phyloP scores from a whole-genome alignment of 1,139 yeast genomes.

The Scheffersomyces stambukii region DNA sequence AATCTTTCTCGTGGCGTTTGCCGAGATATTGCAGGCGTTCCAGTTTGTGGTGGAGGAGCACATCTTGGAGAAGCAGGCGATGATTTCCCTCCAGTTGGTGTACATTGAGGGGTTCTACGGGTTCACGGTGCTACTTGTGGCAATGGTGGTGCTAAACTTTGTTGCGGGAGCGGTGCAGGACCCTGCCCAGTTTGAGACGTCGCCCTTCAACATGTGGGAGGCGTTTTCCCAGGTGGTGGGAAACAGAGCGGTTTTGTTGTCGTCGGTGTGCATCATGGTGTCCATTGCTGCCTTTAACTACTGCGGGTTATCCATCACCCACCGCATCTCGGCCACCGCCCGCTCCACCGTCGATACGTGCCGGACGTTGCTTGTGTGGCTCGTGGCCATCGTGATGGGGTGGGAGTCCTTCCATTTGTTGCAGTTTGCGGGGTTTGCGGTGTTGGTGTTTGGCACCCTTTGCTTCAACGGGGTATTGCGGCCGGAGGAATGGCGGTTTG shows the following conservation, averaged over 20 bases:
- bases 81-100: conserved; percentile 64
- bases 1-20: conserved; percentile 53
- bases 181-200: conserved; percentile 30
- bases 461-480: conserved; percentile 67
- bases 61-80: conserved; percentile 48
- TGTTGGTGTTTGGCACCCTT: conserved; percentile 69
- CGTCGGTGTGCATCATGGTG: conserved; percentile 64
- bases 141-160: conserved; percentile 42
- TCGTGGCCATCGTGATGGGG: conserved; percentile 66
- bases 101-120: conserved; percentile 79
- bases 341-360: conserved; percentile 79
- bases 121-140: conserved; percentile 36
- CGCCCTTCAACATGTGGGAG: conserved; percentile 55
- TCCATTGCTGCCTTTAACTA: conserved; percentile 72
- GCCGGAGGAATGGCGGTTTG: conserved; percentile 41
- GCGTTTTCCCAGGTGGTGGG: conserved; percentile 49
- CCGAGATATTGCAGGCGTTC: conserved; percentile 64
- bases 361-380: conserved; percentile 74
- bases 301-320: conserved; percentile 70
- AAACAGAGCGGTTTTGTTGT: conserved; percentile 36
- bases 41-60: conserved; percentile 81
- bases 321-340: conserved; percentile 66
- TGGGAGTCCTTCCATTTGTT: conserved; percentile 68
- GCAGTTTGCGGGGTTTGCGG: conserved; percentile 61
- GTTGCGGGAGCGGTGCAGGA: conserved; percentile 32